Percentiles rank a stretch among this genome's conserved stretches.
These are phyloP conservation scores for Mycena indigotica DNA, from an alignment of 768 basidiomycete genomes.

Conservation along the genomic window DNA sequence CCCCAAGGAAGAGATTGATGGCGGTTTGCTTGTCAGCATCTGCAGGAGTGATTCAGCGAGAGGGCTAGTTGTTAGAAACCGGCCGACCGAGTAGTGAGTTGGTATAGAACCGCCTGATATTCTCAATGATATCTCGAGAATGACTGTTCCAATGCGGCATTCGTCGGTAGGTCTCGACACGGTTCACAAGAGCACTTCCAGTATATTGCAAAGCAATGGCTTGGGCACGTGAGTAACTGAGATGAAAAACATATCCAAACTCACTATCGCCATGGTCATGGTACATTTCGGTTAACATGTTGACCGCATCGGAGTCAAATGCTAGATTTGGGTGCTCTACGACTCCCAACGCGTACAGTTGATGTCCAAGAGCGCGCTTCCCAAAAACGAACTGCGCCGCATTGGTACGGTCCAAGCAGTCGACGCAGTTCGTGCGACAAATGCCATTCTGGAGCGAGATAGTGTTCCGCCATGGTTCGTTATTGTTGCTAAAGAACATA, in stretches of 20 bases:
- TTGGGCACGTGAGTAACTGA: conserved; percentile 29
- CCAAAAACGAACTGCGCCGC: conserved; percentile 97
- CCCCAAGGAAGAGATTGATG: conserved; percentile 95
- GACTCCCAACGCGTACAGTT: conserved; percentile 91
- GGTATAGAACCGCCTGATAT: conserved; percentile 90
- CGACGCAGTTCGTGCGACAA: conserved; percentile 93
- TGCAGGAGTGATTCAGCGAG: conserved; percentile 29
- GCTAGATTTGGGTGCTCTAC: conserved; percentile 82
- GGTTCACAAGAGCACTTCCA: conserved; percentile 92
- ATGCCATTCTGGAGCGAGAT: conserved; percentile 91
- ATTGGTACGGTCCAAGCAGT: conserved; percentile 95
- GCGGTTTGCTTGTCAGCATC: conserved; percentile 97
- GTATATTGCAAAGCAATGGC: conserved; percentile 96
- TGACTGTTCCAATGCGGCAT: conserved; percentile 98
- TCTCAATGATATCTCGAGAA: conserved; percentile 94
- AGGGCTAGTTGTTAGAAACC: neutral
- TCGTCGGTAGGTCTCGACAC: conserved; percentile 92
- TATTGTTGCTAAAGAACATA: conserved; percentile 20
- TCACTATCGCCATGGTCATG: conserved; percentile 95
- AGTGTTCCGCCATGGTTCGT: conserved; percentile 55
- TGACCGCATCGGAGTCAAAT: conserved; percentile 93
- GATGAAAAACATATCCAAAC: conserved; percentile 29
- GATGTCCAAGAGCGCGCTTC: conserved; percentile 91
- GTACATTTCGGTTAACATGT: conserved; percentile 98
- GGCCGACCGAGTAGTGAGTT: conserved; percentile 82